phyloP scores from a whole-genome alignment of 768 basidiomycete species.

The Suillus occidentalis region DNA sequence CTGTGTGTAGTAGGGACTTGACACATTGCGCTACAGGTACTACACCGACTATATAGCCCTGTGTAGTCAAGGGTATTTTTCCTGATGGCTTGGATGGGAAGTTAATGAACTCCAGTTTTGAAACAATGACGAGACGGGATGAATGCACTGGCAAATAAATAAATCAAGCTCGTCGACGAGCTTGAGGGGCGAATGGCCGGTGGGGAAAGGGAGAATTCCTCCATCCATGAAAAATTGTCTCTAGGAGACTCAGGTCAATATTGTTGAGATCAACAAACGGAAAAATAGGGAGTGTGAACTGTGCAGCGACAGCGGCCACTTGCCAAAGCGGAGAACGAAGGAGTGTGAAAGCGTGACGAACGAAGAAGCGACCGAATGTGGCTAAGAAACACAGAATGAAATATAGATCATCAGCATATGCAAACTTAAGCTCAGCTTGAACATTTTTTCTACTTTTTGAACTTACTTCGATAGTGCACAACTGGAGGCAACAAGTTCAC shows the following conservation, averaged over 20 bases:
- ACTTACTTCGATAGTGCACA: no score
- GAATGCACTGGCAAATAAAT: background rate
- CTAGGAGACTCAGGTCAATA: background rate
- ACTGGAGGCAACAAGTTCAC: no score
- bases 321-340: no score
- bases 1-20: no score
- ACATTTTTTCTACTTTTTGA: no score
- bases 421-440: background rate
- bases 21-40: no score
- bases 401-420: background rate
- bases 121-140: conserved; percentile 7
- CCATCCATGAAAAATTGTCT: background rate
- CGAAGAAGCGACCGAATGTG: conserved; percentile 16
- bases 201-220: conserved; percentile 8
- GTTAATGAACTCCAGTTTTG: no score
- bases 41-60: no score
- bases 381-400: background rate
- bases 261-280: background rate
- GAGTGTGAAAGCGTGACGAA: background rate
- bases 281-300: background rate
- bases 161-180: background rate
- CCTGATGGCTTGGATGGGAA: no score
- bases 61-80: no score
- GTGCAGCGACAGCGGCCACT: conserved; percentile 4
- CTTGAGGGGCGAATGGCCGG: background rate